A percentile compares a stretch with the other conserved stretches of the same genome.
Conservation (phyloP, 305 asterid genomes). For the Vinca major region DNA sequence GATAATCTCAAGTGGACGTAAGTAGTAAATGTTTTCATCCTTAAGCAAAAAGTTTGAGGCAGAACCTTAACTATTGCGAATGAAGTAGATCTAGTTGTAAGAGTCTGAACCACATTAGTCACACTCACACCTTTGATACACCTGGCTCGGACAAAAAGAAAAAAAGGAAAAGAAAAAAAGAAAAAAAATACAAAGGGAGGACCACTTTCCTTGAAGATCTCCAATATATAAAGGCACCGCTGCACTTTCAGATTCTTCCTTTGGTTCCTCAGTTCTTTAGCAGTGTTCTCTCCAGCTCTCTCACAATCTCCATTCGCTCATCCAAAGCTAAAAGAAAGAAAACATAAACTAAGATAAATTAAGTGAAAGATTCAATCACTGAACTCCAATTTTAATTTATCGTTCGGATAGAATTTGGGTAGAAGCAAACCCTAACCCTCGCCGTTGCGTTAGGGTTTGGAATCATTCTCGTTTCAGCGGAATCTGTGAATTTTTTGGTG, state of each 20-base stretch:
- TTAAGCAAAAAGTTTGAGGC: too few relatives aligned
- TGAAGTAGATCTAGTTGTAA: too few relatives aligned
- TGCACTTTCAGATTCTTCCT: background rate
- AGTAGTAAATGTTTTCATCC: too few relatives aligned
- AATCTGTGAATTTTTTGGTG: conserved; percentile 4
- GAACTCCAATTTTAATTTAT: background rate
- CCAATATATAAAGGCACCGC: background rate
- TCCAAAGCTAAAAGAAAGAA: background rate
- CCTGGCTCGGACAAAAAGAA: too few relatives aligned
- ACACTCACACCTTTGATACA: too few relatives aligned
- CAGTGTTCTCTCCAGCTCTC: background rate
- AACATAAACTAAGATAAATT: too few relatives aligned
- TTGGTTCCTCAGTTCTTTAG: background rate
- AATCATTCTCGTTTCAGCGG: background rate
- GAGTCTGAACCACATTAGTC: too few relatives aligned
- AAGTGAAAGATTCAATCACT: background rate
- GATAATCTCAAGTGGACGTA: too few relatives aligned
- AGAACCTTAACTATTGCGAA: too few relatives aligned
- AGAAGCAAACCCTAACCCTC: conserved; percentile 12
- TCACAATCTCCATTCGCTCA: background rate
- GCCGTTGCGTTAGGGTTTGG: conserved; percentile 18
- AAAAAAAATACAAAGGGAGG: background rate
- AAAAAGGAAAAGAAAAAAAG: background rate
- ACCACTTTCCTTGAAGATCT: background rate
- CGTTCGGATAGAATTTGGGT: background rate